Conservation (phyloP, 2,329 filamentous ascomycete genomes). For the Diaporthe longicolla region DNA sequence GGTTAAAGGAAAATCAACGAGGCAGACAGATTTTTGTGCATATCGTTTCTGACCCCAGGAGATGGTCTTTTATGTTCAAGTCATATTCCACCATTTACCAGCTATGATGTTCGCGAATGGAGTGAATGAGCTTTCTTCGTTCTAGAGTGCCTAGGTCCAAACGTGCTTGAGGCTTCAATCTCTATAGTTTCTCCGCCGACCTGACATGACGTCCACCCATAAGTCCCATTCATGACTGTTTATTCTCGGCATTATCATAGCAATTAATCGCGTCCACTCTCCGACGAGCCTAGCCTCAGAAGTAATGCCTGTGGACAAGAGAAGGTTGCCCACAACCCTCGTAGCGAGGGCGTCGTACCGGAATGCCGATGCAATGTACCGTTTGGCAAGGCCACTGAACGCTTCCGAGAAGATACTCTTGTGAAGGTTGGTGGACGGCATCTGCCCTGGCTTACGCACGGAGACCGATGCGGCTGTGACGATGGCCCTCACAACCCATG, state of each 20-base stretch:
- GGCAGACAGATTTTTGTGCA: too few species aligned
- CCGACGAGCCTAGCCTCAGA: background rate
- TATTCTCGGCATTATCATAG: background rate
- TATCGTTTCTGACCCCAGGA: too few species aligned
- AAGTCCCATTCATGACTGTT: background rate
- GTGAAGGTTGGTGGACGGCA: background rate
- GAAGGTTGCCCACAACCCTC: background rate
- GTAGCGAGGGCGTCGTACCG: background rate
- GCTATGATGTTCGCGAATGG: too few species aligned
- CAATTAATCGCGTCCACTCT: background rate
- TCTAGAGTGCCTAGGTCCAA: too few species aligned
- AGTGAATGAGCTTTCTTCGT: too few species aligned
- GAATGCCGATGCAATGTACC: background rate
- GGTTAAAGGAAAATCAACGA: too few species aligned
- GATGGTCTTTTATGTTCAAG: too few species aligned
- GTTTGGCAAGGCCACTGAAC: background rate
- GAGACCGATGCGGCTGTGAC: background rate
- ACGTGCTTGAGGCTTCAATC: background rate
- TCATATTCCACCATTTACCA: too few species aligned
- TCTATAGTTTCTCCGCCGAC: background rate
- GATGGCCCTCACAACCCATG: background rate
- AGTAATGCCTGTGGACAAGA: background rate
- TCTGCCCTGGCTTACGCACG: background rate
- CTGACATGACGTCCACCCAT: background rate
- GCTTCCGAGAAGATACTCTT: background rate